These are phyloP conservation scores for Rossbeevera mucosa DNA, from an alignment of 768 basidiomycete genomes.

Conservation along the genomic window DNA sequence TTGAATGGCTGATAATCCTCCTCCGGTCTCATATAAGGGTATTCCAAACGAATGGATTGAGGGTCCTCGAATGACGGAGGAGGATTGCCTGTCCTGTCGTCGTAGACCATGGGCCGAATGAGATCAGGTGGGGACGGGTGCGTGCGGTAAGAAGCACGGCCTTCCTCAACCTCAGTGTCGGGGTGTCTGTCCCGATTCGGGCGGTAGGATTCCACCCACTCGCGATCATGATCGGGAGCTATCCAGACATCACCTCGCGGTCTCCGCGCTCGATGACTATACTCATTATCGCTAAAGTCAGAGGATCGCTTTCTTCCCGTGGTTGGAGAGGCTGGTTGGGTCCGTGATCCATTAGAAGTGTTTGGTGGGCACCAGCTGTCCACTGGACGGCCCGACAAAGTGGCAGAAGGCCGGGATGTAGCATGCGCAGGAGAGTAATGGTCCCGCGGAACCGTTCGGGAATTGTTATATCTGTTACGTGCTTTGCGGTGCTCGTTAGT, in stretches of 20 bases:
- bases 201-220: conserved; percentile 5
- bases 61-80: neutral
- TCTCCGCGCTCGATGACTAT: conserved; percentile 19
- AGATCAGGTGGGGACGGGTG: conserved; percentile 6
- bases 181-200: conserved; percentile 8
- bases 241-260: conserved; percentile 21
- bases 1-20: conserved; percentile 10
- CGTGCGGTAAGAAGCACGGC: conserved; percentile 4
- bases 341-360: conserved; percentile 9
- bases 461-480: neutral
- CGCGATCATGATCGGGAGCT: conserved; percentile 8
- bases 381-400: neutral
- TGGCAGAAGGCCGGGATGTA: neutral
- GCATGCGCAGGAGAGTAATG: conserved; percentile 10
- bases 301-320: conserved; percentile 19
- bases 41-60: conserved; percentile 5
- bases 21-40: conserved; percentile 8
- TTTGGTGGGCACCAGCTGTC: conserved; percentile 9
- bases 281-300: conserved; percentile 21
- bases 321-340: conserved; percentile 16
- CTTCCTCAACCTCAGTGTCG: conserved; percentile 15
- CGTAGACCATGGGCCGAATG: conserved; percentile 1
- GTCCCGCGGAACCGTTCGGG: conserved; percentile 1
- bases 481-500: conserved; percentile 10
- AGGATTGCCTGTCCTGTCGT: conserved; percentile 1